Evolutionary conservation across 257 asterid species (phyloP).

Genomic region (Solanum appendiculatum): DNA sequence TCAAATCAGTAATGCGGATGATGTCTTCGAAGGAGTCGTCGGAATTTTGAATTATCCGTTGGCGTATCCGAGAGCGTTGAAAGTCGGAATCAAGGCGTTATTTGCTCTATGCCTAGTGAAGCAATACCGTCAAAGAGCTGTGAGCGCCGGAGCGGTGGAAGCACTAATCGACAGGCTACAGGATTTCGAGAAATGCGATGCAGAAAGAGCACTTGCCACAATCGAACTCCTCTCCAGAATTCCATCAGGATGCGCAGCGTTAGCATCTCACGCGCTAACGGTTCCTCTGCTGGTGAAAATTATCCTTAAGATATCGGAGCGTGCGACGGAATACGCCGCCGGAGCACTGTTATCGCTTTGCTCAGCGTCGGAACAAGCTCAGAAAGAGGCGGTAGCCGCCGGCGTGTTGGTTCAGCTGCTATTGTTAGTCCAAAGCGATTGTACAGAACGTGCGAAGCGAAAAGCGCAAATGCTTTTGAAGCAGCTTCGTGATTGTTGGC

Average conservation of each 20-base stretch:
- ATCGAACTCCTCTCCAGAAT: slow-evolving; percentile 87
- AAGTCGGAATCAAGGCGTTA: slow-evolving; percentile 70
- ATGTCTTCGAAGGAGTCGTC: slow-evolving; percentile 63
- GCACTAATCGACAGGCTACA: slow-evolving; percentile 50
- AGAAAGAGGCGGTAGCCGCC: slow-evolving; percentile 62
- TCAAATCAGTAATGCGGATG: slow-evolving; percentile 51
- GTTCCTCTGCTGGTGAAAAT: slow-evolving; percentile 73
- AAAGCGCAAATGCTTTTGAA: slow-evolving; percentile 93
- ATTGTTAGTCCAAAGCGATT: slow-evolving; percentile 84
- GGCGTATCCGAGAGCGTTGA: slow-evolving; percentile 62
- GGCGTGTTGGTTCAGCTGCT: slow-evolving; percentile 79
- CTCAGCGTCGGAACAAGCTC: slow-evolving; percentile 59
- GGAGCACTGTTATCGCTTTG: slow-evolving; percentile 81
- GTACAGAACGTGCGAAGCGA: slow-evolving; percentile 92
- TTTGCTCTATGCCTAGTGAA: slow-evolving; percentile 81
- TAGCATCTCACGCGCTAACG: slow-evolving; percentile 67
- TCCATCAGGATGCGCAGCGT: slow-evolving; percentile 66
- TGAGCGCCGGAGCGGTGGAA: slow-evolving; percentile 71
- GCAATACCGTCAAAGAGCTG: slow-evolving; percentile 80
- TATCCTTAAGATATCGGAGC: slow-evolving; percentile 65
- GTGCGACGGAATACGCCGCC: slow-evolving; percentile 96
- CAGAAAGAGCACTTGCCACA: slow-evolving; percentile 93
- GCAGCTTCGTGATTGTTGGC: slow-evolving; percentile 79
- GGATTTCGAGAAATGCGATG: slow-evolving; percentile 79
- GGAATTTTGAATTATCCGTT: slow-evolving; percentile 56